phyloP scores from a whole-genome alignment of 148 eudicot species.

The Talinum fruticosum region DNA sequence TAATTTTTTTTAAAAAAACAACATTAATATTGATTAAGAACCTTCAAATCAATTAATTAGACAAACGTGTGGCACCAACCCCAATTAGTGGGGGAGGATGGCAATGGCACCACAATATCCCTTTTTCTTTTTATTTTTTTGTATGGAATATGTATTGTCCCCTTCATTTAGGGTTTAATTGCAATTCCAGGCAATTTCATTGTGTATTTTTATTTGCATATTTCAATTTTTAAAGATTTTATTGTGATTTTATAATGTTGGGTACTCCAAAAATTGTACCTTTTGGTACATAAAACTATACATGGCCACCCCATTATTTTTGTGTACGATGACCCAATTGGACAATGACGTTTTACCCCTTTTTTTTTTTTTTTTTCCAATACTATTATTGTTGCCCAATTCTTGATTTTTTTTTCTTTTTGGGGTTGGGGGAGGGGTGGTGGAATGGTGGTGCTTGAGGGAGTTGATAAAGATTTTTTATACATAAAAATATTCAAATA shows the following conservation, averaged over 20 bases:
- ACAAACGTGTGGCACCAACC: constrained; percentile 24
- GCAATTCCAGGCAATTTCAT: neutral
- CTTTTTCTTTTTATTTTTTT: no score
- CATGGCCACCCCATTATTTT: neutral
- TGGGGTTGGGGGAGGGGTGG: no score
- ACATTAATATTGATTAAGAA: neutral
- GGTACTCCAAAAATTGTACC: neutral
- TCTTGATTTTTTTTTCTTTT: neutral
- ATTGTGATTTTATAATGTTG: neutral
- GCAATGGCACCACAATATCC: neutral
- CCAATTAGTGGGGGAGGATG: neutral
- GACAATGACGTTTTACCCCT: constrained; percentile 7
- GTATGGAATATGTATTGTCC: constrained; percentile 1
- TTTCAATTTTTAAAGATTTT: neutral
- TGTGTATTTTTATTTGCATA: neutral
- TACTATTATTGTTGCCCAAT: neutral
- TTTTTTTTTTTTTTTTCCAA: neutral
- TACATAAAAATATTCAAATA: neutral
- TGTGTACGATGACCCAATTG: constrained; percentile 5
- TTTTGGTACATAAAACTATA: neutral
- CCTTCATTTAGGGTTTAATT: neutral
- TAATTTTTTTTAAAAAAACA: neutral
- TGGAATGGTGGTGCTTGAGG: neutral
- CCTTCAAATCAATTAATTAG: neutral
- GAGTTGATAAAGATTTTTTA: neutral